Conservation (phyloP, 1,284 basidiomycete species). For the Pseudozyma tsukubaensis region DNA sequence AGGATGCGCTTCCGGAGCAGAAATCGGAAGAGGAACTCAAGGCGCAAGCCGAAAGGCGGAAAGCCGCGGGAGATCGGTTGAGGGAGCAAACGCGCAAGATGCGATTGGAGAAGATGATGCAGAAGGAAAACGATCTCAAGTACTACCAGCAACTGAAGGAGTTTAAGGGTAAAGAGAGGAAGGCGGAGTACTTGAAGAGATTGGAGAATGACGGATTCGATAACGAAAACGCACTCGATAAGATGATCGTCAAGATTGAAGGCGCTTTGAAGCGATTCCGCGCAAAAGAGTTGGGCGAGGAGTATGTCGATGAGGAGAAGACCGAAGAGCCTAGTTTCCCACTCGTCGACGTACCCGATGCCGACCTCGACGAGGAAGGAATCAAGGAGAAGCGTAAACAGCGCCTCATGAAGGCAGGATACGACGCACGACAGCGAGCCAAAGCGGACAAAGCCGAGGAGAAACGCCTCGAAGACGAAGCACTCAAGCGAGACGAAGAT, state of each 20-base stretch:
- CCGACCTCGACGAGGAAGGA: slow-evolving; percentile 90
- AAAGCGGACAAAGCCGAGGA: slow-evolving; percentile 86
- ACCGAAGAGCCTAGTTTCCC: slow-evolving; percentile 86
- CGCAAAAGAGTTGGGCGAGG: slow-evolving; percentile 77
- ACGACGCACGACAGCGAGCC: slow-evolving; percentile 86
- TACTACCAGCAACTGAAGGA: slow-evolving; percentile 79
- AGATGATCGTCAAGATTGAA: slow-evolving; percentile 82
- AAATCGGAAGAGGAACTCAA: slow-evolving; percentile 91
- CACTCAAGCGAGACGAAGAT: slow-evolving; percentile 83
- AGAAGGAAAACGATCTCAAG: slow-evolving; percentile 85
- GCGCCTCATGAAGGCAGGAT: slow-evolving; percentile 90
- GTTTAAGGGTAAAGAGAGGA: slow-evolving; percentile 76
- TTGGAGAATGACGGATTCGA: slow-evolving; percentile 77
- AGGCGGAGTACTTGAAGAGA: slow-evolving; percentile 77
- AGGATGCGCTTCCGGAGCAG: slow-evolving; percentile 75
- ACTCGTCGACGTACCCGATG: slow-evolving; percentile 88
- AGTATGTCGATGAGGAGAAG: slow-evolving; percentile 69
- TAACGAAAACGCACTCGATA: slow-evolving; percentile 75
- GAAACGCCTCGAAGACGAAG: slow-evolving; percentile 74
- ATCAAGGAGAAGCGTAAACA: slow-evolving; percentile 96
- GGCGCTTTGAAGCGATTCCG: slow-evolving; percentile 76
- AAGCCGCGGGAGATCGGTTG: slow-evolving; percentile 85
- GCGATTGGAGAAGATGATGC: slow-evolving; percentile 77
- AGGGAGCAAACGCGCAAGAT: slow-evolving; percentile 93
- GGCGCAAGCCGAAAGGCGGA: slow-evolving; percentile 80